phyloP scores from a whole-genome alignment of 805 yeast genomes.

The Yueomyces sp. region DNA sequence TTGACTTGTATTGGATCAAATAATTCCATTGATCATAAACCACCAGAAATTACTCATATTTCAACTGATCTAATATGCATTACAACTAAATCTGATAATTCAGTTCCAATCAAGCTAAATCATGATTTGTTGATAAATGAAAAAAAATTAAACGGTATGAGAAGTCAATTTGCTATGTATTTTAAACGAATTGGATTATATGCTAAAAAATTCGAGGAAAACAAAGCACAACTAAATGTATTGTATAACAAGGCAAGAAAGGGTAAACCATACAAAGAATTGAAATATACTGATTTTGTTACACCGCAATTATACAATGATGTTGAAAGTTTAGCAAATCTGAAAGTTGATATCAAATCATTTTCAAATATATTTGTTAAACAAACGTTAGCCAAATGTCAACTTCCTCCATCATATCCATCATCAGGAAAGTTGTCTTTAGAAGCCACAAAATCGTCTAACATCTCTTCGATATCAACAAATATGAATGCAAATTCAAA shows the following conservation, averaged over 20 bases:
- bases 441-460: neutral
- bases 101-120: constrained; percentile 29
- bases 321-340: constrained; percentile 18
- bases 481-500: constrained; percentile 1
- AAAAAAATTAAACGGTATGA: constrained; percentile 10
- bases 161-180: neutral
- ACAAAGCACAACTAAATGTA: constrained; percentile 10
- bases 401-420: neutral
- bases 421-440: neutral
- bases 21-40: constrained; percentile 10
- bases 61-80: constrained; percentile 19
- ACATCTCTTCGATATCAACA: neutral
- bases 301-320: constrained; percentile 16
- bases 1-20: constrained; percentile 20
- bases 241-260: constrained; percentile 10
- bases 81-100: constrained; percentile 20
- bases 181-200: constrained; percentile 5
- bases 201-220: constrained; percentile 9
- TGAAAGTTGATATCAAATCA: constrained; percentile 8
- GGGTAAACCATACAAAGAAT: constrained; percentile 6
- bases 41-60: constrained; percentile 18
- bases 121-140: constrained; percentile 16
- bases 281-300: constrained; percentile 18
- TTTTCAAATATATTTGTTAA: constrained; percentile 16
- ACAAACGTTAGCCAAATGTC: constrained; percentile 5